phyloP scores from a whole-genome alignment of 805 yeast genomes.

The Saccharomycopsis amapae region DNA sequence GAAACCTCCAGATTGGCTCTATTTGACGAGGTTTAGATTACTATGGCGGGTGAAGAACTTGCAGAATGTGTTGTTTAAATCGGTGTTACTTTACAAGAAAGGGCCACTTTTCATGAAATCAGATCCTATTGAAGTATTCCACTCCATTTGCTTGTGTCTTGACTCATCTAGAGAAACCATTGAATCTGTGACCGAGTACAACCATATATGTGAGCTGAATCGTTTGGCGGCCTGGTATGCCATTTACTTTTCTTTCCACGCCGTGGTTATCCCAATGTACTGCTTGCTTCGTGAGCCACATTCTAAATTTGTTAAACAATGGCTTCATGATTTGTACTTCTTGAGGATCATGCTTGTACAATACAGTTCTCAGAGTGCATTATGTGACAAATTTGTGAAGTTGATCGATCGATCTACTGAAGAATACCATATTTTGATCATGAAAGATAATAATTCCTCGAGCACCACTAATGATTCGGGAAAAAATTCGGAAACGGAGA shows the following conservation, averaged over 20 bases:
- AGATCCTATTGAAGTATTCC: conserved; percentile 37
- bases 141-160: conserved; percentile 44
- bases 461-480: no score
- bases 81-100: conserved; percentile 49
- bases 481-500: no score
- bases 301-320: conserved; percentile 36
- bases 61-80: conserved; percentile 47
- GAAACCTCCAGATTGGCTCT: conserved; percentile 42
- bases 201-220: conserved; percentile 16
- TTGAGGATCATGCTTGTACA: conserved; percentile 4
- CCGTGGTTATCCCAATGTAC: conserved; percentile 49
- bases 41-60: conserved; percentile 54
- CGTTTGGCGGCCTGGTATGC: conserved; percentile 50
- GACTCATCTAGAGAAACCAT: conserved; percentile 48
- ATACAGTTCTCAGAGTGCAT: not conserved
- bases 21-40: conserved; percentile 44
- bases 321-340: conserved; percentile 29
- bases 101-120: conserved; percentile 32
- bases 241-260: conserved; percentile 56
- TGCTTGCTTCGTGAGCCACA: conserved; percentile 45
- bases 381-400: conserved; percentile 12
- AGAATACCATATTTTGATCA: conserved; percentile 4
- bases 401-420: conserved; percentile 14
- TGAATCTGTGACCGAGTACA: conserved; percentile 34
- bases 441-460: not conserved